Base-by-base conservation (phyloP, 1,284 basidiomycete genomes). In the Vanrija humicola region DNA sequence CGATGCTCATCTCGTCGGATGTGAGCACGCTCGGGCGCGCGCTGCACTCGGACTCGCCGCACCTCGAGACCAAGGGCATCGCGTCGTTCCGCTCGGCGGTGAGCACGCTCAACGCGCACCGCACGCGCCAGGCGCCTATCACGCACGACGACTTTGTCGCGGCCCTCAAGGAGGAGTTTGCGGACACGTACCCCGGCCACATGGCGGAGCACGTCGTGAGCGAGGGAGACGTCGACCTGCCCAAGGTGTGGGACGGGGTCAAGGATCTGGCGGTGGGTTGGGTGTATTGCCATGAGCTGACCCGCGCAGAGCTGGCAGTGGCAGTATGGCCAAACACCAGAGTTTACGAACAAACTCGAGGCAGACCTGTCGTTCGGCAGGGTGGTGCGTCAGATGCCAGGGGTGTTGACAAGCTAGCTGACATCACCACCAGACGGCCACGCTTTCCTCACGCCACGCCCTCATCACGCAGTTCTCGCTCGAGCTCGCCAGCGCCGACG, bases 261-360 rank as follows among this genome's bases (percentile, higher is more conserved):
- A 76, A 78, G 1, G 90, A 94, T 68, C 77, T 62, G 43, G 55
- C 54, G 43, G 50, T 34, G 38, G 5, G 50, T 47, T 9, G 5
- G 18, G 44, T 21, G 23, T 21, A 15, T 23, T 23, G 21, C 21
- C 21, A 23, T 23, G 21, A 23, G 40, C 52, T 55, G 38, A 49
- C 19, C 21, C 21, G 28, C 59, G 18, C 68, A 94, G 88, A 86
- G 82, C 40, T 98, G 95, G 96, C 83, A 89, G 23, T 98, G 94
- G 93, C 81, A 84, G 28, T 97, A 85, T 68, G 95, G 94, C 0
- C 90, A 96, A 70, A 96, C 94, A 0, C 95, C 95, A 50, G 89
- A 95, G 70, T 98, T 98, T 71, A 87, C 73, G 0, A 77, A 80
- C 58, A 47, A 52, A 9, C 48, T 79, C 5, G 50, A 63, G 19